Conservation (phyloP, 2,329 filamentous ascomycete genomes). For the Venturia asperata region DNA sequence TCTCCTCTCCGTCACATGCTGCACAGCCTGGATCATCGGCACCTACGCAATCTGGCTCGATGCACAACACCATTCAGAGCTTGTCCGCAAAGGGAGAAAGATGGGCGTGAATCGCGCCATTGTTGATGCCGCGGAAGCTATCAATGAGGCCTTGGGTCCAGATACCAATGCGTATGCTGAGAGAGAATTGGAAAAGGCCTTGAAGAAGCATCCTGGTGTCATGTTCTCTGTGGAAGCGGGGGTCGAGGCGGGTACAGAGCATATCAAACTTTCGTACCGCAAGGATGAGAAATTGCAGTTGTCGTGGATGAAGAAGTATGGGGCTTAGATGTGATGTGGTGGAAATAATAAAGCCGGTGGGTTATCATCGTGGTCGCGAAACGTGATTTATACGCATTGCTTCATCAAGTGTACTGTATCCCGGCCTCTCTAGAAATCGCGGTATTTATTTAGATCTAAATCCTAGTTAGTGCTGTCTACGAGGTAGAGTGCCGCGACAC, state of each 20-base stretch:
- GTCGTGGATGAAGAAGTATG: constrained; percentile 5
- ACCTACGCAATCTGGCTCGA: constrained; percentile 19
- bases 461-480: too few relatives aligned
- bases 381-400: too few relatives aligned
- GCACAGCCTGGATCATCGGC: constrained; percentile 15
- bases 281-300: constrained; percentile 4
- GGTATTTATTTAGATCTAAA: too few relatives aligned
- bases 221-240: neutral
- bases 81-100: constrained; percentile 15
- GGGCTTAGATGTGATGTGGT: neutral
- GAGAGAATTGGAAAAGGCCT: constrained; percentile 13
- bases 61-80: constrained; percentile 17
- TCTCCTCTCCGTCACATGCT: constrained; percentile 9
- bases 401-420: too few relatives aligned
- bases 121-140: constrained; percentile 18
- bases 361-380: neutral
- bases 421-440: too few relatives aligned
- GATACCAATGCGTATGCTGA: constrained; percentile 17
- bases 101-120: constrained; percentile 19
- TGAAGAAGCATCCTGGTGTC: neutral
- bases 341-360: neutral
- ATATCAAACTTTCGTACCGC: neutral
- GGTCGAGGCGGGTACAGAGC: neutral
- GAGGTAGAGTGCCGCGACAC: too few relatives aligned
- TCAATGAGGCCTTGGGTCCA: constrained; percentile 13